A percentile compares a stretch with the other conserved stretches of the same genome.
Evolutionary conservation across 106 monocot species (phyloP).

Genomic region (Agapanthus africanus): DNA sequence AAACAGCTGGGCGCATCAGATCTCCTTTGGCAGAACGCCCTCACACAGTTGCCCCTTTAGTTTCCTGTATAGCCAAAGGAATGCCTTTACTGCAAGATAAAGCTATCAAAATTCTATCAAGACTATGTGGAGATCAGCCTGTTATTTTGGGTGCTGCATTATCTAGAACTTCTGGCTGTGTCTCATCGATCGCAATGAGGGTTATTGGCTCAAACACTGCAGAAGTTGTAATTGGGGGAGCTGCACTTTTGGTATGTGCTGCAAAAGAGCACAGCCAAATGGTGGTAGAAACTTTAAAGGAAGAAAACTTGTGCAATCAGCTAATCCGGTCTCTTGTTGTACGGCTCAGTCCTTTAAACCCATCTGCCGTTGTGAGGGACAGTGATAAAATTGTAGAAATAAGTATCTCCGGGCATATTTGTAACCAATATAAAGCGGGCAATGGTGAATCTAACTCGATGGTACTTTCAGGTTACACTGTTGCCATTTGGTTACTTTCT

Average conservation of each 20-base stretch:
- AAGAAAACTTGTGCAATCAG: slow-evolving; percentile 44
- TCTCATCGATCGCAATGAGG: slow-evolving; percentile 56
- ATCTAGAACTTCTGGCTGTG: slow-evolving; percentile 46
- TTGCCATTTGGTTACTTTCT: slow-evolving; percentile 78
- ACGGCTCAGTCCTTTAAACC: slow-evolving; percentile 46
- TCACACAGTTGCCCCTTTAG: slow-evolving; percentile 58
- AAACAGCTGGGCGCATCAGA: slow-evolving; percentile 29
- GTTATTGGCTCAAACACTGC: slow-evolving; percentile 51
- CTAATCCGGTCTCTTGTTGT: slow-evolving; percentile 66
- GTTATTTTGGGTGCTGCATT: slow-evolving; percentile 47
- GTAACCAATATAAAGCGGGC: slow-evolving; percentile 24
- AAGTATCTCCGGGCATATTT: slow-evolving; percentile 39
- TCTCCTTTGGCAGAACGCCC: slow-evolving; percentile 73
- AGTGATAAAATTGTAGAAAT: slow-evolving; percentile 44
- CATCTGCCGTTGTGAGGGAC: slow-evolving; percentile 16
- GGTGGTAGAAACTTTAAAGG: slow-evolving; percentile 52
- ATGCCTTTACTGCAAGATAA: slow-evolving; percentile 68
- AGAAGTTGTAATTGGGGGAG: slow-evolving; percentile 74
- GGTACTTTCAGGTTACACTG: slow-evolving; percentile 52
- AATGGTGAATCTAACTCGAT: slow-evolving; percentile 36
- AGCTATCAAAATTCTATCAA: slow-evolving; percentile 81
- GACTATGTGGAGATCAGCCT: slow-evolving; percentile 61
- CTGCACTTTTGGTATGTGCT: slow-evolving; percentile 82
- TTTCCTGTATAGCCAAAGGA: slow-evolving; percentile 69
- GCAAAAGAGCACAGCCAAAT: slow-evolving; percentile 51